Conservation (phyloP, 148 eudicot species). For the Silene conica region DNA sequence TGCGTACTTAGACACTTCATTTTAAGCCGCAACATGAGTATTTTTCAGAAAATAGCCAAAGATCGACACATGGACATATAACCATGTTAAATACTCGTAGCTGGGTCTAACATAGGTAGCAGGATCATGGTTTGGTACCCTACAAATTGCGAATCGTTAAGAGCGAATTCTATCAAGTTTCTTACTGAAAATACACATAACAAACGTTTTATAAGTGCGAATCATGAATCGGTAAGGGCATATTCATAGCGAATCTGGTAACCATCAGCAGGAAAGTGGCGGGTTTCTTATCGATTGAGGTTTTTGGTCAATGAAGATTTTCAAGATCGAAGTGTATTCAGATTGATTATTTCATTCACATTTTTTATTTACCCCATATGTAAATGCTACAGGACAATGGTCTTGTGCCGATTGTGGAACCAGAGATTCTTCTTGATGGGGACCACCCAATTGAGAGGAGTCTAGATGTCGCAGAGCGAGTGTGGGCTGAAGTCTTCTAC, state of each 20-base stretch:
- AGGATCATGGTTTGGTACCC: too few relatives aligned
- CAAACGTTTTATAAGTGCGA: too few relatives aligned
- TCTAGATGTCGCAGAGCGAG: constrained; percentile 80
- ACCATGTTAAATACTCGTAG: neutral
- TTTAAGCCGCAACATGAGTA: neutral
- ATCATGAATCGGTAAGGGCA: too few relatives aligned
- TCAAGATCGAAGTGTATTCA: neutral
- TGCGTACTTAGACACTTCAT: neutral
- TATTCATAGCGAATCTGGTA: too few relatives aligned
- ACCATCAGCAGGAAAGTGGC: neutral
- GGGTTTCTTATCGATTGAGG: neutral
- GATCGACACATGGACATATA: neutral
- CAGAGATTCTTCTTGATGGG: constrained; percentile 97
- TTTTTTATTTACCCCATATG: neutral
- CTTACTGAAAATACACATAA: too few relatives aligned
- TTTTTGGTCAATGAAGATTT: neutral
- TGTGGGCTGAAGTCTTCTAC: constrained; percentile 94
- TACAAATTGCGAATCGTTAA: too few relatives aligned
- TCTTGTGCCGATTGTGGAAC: constrained; percentile 95
- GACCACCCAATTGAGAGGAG: constrained; percentile 92
- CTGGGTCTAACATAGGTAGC: neutral
- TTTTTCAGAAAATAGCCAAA: neutral
- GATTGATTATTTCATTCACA: too few relatives aligned
- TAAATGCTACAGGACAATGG: constrained; percentile 63
- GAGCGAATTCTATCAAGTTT: too few relatives aligned